phyloP scores from a whole-genome alignment of 495 filamentous ascomycete genomes.

The Elasticomyces elasticus region DNA sequence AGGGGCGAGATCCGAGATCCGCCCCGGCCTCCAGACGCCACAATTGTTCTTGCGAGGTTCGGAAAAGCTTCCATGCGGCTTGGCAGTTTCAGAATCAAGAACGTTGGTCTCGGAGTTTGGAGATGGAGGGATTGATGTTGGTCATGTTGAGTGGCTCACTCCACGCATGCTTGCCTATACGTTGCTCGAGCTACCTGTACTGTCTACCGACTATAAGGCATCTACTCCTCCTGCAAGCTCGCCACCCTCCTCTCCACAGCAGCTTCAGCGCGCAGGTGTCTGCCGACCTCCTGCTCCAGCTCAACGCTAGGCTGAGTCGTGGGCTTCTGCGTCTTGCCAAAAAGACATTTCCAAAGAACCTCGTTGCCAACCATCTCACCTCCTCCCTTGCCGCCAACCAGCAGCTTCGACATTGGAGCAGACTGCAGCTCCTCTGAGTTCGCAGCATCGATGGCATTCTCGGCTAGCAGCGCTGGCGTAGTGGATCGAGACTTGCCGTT shows the following conservation, averaged over 20 bases:
- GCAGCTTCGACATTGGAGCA: slow-evolving; percentile 52
- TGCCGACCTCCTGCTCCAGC: slow-evolving; percentile 22
- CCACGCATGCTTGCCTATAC: no score
- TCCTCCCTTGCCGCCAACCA: slow-evolving; percentile 57
- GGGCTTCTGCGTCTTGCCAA: slow-evolving; percentile 33
- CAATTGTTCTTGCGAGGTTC: no score
- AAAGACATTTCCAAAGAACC: slow-evolving; percentile 85
- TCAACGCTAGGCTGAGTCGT: slow-evolving; percentile 13
- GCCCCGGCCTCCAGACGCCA: no score
- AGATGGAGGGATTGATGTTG: no score
- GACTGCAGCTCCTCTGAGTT: slow-evolving; percentile 74
- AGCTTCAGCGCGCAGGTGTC: slow-evolving; percentile 29
- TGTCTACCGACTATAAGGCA: no score
- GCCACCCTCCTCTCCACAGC: slow-evolving; percentile 10
- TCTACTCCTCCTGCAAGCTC: not conserved
- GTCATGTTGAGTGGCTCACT: no score
- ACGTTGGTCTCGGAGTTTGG: no score
- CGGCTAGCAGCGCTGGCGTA: slow-evolving; percentile 26
- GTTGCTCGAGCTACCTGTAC: no score
- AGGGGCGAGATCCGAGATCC: not conserved
- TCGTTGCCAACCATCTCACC: slow-evolving; percentile 71
- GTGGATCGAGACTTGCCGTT: slow-evolving; percentile 23
- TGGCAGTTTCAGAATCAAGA: no score
- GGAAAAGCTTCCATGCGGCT: no score
- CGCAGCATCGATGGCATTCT: slow-evolving; percentile 61